These are phyloP conservation scores for Cyathus striatus DNA, from an alignment of 768 basidiomycete species.

Conservation along the genomic window DNA sequence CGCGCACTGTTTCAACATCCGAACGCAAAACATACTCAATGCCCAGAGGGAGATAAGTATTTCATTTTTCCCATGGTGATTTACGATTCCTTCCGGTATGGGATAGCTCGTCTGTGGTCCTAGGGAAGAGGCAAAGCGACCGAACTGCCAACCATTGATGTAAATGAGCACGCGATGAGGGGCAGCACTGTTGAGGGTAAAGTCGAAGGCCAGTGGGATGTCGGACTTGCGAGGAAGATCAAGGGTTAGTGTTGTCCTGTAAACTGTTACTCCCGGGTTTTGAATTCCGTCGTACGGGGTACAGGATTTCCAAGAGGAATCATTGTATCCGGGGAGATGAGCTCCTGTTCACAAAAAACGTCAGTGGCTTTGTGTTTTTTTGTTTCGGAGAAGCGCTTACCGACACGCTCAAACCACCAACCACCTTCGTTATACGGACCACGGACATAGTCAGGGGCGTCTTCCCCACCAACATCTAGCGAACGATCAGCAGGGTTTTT, in stretches of 20 bases:
- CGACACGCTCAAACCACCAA: conserved; percentile 45
- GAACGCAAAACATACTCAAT: conserved; percentile 15
- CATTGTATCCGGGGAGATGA: conserved; percentile 56
- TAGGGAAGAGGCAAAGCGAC: conserved; percentile 37
- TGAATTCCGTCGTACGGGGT: conserved; percentile 41
- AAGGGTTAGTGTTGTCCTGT: conserved; percentile 55
- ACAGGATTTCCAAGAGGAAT: conserved; percentile 46
- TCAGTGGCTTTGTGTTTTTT: no score
- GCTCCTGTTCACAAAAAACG: no score
- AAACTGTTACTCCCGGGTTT: conserved; percentile 56
- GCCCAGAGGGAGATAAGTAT: conserved; percentile 30
- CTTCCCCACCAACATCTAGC: conserved; percentile 30
- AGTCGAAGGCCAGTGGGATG: conserved; percentile 53
- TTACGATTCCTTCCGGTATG: conserved; percentile 29
- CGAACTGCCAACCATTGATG: conserved; percentile 74
- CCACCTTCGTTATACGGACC: conserved; percentile 60
- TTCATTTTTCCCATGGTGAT: conserved; percentile 29
- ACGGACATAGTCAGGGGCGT: conserved; percentile 50
- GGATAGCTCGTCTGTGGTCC: conserved; percentile 45
- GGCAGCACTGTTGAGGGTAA: conserved; percentile 39
- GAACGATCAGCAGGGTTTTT: neutral
- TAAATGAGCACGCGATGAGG: conserved; percentile 63
- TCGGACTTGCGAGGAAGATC: conserved; percentile 45
- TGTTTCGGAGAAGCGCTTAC: conserved; percentile 27
- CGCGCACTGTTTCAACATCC: neutral